These are phyloP conservation scores for Pichia sp. DNA, from an alignment of 1,139 yeast species.

Conservation along the genomic window DNA sequence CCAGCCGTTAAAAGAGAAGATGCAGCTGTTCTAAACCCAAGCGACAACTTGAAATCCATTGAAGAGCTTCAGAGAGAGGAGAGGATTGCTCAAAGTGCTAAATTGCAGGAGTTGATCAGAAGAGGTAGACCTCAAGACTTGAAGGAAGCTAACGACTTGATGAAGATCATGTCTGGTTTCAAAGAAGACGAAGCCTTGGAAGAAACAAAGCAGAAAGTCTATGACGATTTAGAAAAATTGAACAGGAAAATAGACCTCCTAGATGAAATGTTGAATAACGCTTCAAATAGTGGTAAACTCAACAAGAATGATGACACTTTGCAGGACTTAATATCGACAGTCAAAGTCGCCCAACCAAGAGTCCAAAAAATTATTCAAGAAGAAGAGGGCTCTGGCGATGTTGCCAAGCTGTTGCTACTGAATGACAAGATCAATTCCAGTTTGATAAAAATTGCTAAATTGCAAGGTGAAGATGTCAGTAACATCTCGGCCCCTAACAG, in stretches of 20 bases:
- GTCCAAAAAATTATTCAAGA: slow-evolving; percentile 78
- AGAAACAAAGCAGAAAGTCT: slow-evolving; percentile 70
- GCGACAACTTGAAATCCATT: slow-evolving; percentile 80
- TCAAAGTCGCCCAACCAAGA: slow-evolving; percentile 84
- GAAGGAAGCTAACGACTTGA: slow-evolving; percentile 91
- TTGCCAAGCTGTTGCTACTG: slow-evolving; percentile 58
- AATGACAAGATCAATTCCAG: slow-evolving; percentile 76
- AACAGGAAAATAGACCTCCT: slow-evolving; percentile 86
- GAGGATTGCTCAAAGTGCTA: slow-evolving; percentile 87
- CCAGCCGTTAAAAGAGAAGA: slow-evolving; percentile 90
- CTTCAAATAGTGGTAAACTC: slow-evolving; percentile 44
- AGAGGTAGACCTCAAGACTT: slow-evolving; percentile 95
- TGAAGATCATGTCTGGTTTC: slow-evolving; percentile 98
- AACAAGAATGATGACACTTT: slow-evolving; percentile 68
- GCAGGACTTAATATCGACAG: slow-evolving; percentile 68
- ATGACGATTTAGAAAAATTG: slow-evolving; percentile 79
- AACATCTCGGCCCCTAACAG: slow-evolving; percentile 52
- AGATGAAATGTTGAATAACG: slow-evolving; percentile 74
- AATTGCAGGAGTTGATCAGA: slow-evolving; percentile 89
- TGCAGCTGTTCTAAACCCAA: slow-evolving; percentile 90
- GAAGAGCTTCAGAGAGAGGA: slow-evolving; percentile 92
- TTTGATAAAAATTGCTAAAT: slow-evolving; percentile 59
- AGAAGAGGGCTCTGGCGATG: slow-evolving; percentile 65
- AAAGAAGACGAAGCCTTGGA: slow-evolving; percentile 65
- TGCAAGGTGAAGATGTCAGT: slow-evolving; percentile 58